Base-by-base conservation (phyloP, 2,329 filamentous ascomycete species). In the Westerdykella sp. region DNA sequence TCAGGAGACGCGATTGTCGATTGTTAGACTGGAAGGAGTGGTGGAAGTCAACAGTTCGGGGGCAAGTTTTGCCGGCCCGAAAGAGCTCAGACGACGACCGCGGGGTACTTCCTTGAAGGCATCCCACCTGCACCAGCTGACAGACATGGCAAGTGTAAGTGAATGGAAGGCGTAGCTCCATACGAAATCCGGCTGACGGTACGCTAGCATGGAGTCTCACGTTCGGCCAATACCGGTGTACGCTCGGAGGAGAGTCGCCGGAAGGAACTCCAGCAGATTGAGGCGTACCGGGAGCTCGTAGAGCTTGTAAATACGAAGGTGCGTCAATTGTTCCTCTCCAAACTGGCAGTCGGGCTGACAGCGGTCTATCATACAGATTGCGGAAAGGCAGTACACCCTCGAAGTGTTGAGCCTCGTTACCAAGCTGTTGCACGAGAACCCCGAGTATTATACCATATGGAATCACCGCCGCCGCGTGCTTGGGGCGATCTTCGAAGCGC, bases 401-500 rank as follows among this genome's bases (percentile, higher is more conserved):
- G 73, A 80, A 43, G 77, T 81, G 34, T 79, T 90, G 56, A 70
- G 78, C 49, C 76, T 85, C 42, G 85, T 84, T 28, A 82, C 84
- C n/a, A 81, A 79, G 53, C 77, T 93, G 36, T 75, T 91, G 42
- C 77, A 76, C 37, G 77, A 83, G 57, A 94, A 94, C 65, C 87
- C 87, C 21, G 87, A 94, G 68, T 90, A 90, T 73, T 93, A 93
- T 71, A 91, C 87, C 44, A 78, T 88, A 76, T 94, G 87, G 87
- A 94, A 94, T 75, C 79, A 84, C 71, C 84, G 93, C 62, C 84
- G 93, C 56, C 76, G 81, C 50, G 79, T 81, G 52, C 70, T 89
- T 60, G 76, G 81, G 62, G 73, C 81, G 55, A 75, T 81, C 40
- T 73, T 87, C 63, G 70, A 58, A 61, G 63, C 61, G 51, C 42